These are phyloP conservation scores for Microglena sp. DNA, from an alignment of 139 green algal genomes.

Conservation along the genomic window DNA sequence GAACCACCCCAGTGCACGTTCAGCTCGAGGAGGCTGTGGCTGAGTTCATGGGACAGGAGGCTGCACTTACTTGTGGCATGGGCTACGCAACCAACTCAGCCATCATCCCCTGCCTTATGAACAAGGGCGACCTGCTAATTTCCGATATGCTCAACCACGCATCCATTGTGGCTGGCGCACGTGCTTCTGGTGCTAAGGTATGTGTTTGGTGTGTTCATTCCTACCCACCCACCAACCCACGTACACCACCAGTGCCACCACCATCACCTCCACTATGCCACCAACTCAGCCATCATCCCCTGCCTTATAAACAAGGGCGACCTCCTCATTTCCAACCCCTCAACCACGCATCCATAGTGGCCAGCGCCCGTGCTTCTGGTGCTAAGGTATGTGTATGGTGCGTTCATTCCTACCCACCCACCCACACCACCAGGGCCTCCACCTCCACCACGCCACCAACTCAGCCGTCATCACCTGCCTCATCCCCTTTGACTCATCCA, in stretches of 20 bases:
- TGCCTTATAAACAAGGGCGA: constrained; percentile 60
- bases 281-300: constrained; percentile 88
- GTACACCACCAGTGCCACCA: too few species aligned
- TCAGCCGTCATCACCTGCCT: constrained; percentile 75
- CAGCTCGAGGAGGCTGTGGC: constrained; percentile 81
- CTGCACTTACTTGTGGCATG: constrained; percentile 91
- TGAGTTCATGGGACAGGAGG: constrained; percentile 79
- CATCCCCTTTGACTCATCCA: too few species aligned
- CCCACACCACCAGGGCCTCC: too few species aligned
- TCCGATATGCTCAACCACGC: constrained; percentile 95
- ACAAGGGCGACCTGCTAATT: constrained; percentile 79
- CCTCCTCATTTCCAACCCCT: constrained; percentile 64
- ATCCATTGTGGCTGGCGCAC: constrained; percentile 84
- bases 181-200: constrained; percentile 74
- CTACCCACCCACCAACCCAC: too few species aligned
- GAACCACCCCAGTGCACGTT: constrained; percentile 57
- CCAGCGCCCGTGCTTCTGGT: constrained; percentile 55
- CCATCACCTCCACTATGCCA: too few species aligned
- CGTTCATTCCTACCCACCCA: too few species aligned
- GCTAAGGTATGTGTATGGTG: too few species aligned
- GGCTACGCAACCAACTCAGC: constrained; percentile 95
- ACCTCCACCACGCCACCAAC: constrained; percentile 98
- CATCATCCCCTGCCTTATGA: constrained; percentile 70
- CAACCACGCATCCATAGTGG: neutral
- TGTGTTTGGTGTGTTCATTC: too few species aligned